Conservation (phyloP, 129 eudicot genomes). For the Centella asiatica region DNA sequence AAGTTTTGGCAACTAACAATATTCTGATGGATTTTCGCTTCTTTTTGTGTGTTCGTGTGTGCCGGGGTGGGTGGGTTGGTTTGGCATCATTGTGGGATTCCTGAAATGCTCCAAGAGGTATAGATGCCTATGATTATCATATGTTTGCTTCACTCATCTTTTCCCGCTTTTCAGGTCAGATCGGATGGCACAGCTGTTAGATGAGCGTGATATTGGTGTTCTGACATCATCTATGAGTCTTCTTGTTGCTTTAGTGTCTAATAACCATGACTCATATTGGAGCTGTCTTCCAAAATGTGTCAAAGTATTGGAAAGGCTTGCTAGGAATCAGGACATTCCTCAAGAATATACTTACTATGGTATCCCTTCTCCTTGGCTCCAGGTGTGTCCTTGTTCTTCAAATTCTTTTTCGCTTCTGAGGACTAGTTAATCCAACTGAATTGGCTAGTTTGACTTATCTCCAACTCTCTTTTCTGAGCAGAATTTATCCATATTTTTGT, state of each 20-base stretch:
- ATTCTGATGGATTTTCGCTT: no score
- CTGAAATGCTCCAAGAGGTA: no score
- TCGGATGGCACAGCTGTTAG: conserved; percentile 92
- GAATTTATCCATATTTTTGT: not conserved
- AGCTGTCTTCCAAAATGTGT: conserved; percentile 98
- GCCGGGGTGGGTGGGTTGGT: no score
- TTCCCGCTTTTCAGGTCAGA: conserved; percentile 61
- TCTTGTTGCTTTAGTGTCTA: conserved; percentile 89
- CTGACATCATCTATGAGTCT: conserved; percentile 95
- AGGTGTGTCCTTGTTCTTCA: conserved; percentile 46
- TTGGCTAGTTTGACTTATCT: conserved; percentile 2
- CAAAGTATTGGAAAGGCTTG: conserved; percentile 87
- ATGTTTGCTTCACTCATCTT: conserved; percentile 4
- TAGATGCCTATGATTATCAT: no score
- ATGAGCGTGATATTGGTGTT: conserved; percentile 98
- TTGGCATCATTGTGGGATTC: no score
- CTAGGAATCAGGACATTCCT: conserved; percentile 92
- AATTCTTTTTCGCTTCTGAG: not conserved
- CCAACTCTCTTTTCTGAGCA: conserved; percentile 4
- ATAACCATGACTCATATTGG: conserved; percentile 92
- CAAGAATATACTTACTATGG: conserved; percentile 97
- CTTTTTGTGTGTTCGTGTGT: no score
- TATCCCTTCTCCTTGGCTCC: conserved; percentile 99
- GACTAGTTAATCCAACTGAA: not conserved
- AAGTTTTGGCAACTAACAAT: no score